phyloP scores from a whole-genome alignment of 2,329 filamentous ascomycete species.

The Colletotrichum sp. region DNA sequence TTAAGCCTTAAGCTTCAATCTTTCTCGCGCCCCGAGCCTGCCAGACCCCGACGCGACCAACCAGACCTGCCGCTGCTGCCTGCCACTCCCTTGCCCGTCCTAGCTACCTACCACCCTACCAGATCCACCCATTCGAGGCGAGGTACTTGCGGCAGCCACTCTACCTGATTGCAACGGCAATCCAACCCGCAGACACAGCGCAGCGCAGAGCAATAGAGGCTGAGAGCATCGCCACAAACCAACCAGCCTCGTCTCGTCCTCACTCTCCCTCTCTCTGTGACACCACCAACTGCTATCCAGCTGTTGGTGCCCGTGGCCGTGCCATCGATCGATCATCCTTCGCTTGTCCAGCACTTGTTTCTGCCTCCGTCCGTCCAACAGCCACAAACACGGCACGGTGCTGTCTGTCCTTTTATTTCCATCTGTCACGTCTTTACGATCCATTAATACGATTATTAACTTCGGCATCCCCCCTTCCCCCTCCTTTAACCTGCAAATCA shows the following conservation, averaged over 20 bases:
- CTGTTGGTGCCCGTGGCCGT: background rate
- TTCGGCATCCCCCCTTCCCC: background rate
- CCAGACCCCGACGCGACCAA: background rate
- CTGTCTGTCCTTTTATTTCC: background rate
- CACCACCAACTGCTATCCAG: background rate
- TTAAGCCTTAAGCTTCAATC: background rate
- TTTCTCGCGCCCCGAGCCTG: background rate
- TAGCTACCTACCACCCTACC: background rate
- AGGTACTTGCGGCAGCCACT: background rate
- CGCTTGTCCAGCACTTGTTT: background rate
- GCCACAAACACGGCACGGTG: background rate
- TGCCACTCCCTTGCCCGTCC: background rate
- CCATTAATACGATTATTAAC: background rate
- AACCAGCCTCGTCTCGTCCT: background rate
- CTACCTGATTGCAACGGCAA: background rate
- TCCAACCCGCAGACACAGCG: background rate
- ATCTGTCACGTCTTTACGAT: background rate
- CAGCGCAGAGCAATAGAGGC: background rate
- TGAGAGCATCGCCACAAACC: conserved; percentile 6
- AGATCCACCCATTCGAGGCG: background rate
- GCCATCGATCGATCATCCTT: background rate
- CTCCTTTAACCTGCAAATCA: background rate
- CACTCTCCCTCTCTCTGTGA: background rate
- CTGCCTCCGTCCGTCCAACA: background rate
- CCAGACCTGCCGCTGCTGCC: background rate